A percentile compares a stretch with the other conserved stretches of the same genome.
Evolutionary conservation across 805 yeast species (phyloP).

Genomic region (Saccharomycopsis sp.): DNA sequence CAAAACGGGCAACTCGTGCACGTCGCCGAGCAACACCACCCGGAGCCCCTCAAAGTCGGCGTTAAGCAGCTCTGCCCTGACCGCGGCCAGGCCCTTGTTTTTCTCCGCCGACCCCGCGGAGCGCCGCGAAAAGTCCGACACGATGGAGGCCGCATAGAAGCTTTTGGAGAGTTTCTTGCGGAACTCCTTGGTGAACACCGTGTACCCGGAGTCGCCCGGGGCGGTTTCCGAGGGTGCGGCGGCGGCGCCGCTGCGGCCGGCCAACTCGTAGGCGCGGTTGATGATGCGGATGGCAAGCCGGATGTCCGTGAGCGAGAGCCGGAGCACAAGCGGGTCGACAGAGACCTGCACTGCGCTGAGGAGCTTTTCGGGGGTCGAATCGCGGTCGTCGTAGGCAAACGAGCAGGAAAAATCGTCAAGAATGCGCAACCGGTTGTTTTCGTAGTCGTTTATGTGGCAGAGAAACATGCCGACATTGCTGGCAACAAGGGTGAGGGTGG

Average conservation of each 20-base stretch:
- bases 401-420: conserved; percentile 86
- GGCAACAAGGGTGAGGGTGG: conserved; percentile 57
- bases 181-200: conserved; percentile 56
- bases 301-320: conserved; percentile 84
- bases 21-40: conserved; percentile 80
- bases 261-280: conserved; percentile 59
- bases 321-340: conserved; percentile 71
- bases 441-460: conserved; percentile 62
- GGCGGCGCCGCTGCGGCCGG: conserved; percentile 24
- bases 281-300: conserved; percentile 69
- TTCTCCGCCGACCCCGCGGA: too few relatives aligned
- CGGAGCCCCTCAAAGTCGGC: conserved; percentile 71
- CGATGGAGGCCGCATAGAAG: conserved; percentile 58
- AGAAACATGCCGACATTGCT: conserved; percentile 83
- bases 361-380: conserved; percentile 50
- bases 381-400: conserved; percentile 63
- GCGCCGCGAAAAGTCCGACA: conserved; percentile 37
- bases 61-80: conserved; percentile 62
- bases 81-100: conserved; percentile 33
- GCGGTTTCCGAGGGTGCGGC: conserved; percentile 21
- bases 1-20: conserved; percentile 81
- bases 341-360: conserved; percentile 62
- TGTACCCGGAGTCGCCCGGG: conserved; percentile 24
- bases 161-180: conserved; percentile 45
- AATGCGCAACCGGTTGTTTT: conserved; percentile 59